Evolutionary conservation across 352 stramenopile species (phyloP).

Genomic region (Phytophthora europaea): DNA sequence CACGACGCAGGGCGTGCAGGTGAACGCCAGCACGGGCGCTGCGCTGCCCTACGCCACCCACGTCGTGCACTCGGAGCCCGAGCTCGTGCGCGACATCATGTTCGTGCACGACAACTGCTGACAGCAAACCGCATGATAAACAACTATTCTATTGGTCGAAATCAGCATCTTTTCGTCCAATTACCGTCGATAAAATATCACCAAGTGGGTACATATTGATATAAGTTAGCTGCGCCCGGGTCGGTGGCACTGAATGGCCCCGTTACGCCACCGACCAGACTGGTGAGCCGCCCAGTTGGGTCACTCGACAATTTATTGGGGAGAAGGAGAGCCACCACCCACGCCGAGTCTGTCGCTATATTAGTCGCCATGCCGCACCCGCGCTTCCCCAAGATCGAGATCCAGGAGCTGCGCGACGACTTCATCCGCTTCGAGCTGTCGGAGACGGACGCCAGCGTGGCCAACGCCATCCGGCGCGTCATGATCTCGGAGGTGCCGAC

Average conservation of each 20-base stretch:
- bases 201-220: no score
- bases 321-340: conserved; percentile 13
- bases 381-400: conserved; percentile 95
- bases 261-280: not conserved
- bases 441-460: conserved; percentile 97
- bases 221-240: no score
- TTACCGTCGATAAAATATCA: no score
- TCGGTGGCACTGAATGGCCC: no score
- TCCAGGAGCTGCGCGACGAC: conserved; percentile 95
- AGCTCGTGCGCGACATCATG: conserved; percentile 59
- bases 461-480: conserved; percentile 97
- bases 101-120: conserved; percentile 66
- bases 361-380: conserved; percentile 76
- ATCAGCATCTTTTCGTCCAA: conserved; percentile 13
- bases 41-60: conserved; percentile 22
- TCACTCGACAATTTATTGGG: conserved; percentile 25
- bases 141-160: conserved; percentile 18
- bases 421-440: conserved; percentile 98
- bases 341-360: conserved; percentile 6
- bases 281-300: conserved; percentile 17
- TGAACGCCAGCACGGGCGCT: conserved; percentile 22
- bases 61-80: conserved; percentile 52
- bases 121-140: conserved; percentile 1
- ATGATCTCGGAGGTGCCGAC: conserved; percentile 99
- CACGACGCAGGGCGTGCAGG: conserved; percentile 26